phyloP scores from a whole-genome alignment of 73 alveolate genomes.

The Paramecium sexaurelia region DNA sequence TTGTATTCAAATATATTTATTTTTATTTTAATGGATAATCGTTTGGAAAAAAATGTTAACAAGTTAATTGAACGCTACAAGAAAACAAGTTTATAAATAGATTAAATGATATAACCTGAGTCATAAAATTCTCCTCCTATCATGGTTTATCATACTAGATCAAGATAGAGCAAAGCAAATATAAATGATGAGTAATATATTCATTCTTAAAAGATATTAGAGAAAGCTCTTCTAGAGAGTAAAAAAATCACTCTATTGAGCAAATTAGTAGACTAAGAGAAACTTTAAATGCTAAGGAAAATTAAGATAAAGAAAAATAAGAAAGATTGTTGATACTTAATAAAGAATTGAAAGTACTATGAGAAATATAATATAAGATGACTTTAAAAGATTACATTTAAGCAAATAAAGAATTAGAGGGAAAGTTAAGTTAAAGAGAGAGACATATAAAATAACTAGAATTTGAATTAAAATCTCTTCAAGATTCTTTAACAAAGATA shows the following conservation, averaged over 20 bases:
- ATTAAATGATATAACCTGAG: constrained; percentile 8
- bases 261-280: constrained; percentile 40
- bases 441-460: background rate
- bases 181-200: background rate
- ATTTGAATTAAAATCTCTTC: background rate
- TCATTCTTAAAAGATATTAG: background rate
- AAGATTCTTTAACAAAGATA: background rate
- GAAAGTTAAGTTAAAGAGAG: background rate
- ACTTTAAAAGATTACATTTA: constrained; percentile 22
- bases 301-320: background rate
- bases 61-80: constrained; percentile 2
- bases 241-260: constrained; percentile 26
- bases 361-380: background rate
- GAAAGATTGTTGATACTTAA: constrained; percentile 14
- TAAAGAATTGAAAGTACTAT: constrained; percentile 21
- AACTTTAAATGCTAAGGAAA: constrained; percentile 35
- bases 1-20: background rate
- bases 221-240: constrained; percentile 4
- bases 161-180: constrained; percentile 16
- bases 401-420: constrained; percentile 21
- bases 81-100: constrained; percentile 36
- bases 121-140: background rate
- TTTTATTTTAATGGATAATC: background rate
- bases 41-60: constrained; percentile 33
- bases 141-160: background rate